Evolutionary conservation across 805 yeast species (phyloP).

Genomic region (Ogataea wickerhamii): DNA sequence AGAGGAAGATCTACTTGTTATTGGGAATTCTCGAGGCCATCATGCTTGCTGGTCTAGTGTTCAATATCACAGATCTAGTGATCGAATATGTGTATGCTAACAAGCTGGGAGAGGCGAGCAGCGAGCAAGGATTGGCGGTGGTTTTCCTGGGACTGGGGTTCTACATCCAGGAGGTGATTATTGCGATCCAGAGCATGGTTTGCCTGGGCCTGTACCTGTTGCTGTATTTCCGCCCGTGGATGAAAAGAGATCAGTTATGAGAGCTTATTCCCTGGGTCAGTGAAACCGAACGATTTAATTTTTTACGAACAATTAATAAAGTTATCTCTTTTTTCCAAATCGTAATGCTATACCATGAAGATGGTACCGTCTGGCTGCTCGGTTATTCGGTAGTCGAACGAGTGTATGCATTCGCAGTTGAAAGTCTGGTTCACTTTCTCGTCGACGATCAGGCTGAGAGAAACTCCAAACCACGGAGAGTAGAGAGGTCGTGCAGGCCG

Average conservation of each 20-base stretch:
- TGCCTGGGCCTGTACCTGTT: conserved; percentile 15
- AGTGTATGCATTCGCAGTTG: conserved; percentile 48
- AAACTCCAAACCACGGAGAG: conserved; percentile 72
- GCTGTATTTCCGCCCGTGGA: conserved; percentile 17
- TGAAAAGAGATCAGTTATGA: conserved; percentile 4
- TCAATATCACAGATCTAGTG: conserved; percentile 11
- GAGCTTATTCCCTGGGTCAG: neutral
- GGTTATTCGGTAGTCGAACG: conserved; percentile 64
- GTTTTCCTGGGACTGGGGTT: conserved; percentile 20
- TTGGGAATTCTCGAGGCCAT: conserved; percentile 8
- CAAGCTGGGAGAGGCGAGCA: conserved; percentile 15
- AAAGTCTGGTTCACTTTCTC: conserved; percentile 38
- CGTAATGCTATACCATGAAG: conserved; percentile 14
- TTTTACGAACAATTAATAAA: conserved; percentile 3
- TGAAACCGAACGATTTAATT: conserved; percentile 1
- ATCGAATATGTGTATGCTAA: conserved; percentile 16
- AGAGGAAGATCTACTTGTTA: conserved; percentile 4
- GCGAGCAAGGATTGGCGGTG: conserved; percentile 16
- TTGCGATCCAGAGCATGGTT: conserved; percentile 11
- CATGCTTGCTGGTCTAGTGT: conserved; percentile 8
- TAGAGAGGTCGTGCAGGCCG: conserved; percentile 47
- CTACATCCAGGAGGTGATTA: conserved; percentile 12
- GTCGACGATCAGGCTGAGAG: conserved; percentile 56
- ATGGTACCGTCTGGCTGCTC: conserved; percentile 55
- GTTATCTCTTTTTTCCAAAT: conserved; percentile 2